These are phyloP conservation scores for Athelia psychrophila DNA, from an alignment of 1,284 basidiomycete genomes.

Conservation along the genomic window DNA sequence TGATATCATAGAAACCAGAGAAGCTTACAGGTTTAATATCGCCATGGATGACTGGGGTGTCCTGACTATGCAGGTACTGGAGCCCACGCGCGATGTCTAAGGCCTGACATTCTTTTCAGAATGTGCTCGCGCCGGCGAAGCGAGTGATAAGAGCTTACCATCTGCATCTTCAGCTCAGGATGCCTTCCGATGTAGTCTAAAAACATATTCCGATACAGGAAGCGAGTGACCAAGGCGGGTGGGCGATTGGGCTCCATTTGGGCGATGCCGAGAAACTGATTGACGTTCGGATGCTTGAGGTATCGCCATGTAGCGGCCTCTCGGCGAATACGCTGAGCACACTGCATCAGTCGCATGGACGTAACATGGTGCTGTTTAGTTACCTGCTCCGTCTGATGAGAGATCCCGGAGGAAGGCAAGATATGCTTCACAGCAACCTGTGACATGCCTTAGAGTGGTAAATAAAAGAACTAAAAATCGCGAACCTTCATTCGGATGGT, in stretches of 20 bases:
- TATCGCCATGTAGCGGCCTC: not conserved
- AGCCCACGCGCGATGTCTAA: constrained; percentile 1
- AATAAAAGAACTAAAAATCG: not conserved
- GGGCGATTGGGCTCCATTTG: not conserved
- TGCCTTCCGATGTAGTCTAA: not conserved
- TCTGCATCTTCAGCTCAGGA: not conserved
- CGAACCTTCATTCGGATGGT: not conserved
- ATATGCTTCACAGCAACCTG: no score
- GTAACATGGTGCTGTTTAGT: no score
- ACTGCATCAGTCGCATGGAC: no score
- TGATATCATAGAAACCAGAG: not conserved
- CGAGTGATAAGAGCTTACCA: not conserved
- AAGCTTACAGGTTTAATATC: constrained; percentile 11
- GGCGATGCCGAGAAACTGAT: not conserved
- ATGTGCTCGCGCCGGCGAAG: not conserved
- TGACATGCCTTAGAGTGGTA: not conserved
- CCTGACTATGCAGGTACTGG: constrained; percentile 1
- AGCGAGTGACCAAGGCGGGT: not conserved
- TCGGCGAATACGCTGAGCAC: not conserved
- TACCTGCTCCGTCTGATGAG: not conserved
- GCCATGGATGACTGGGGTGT: constrained; percentile 13
- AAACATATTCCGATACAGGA: not conserved
- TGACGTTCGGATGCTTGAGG: not conserved
- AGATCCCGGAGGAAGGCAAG: no score
- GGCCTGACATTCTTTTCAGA: not conserved